A percentile compares a stretch with the other conserved stretches of the same genome.
phyloP scores from a whole-genome alignment of 306 rosid genomes.

The Pyrus bretschneideri region DNA sequence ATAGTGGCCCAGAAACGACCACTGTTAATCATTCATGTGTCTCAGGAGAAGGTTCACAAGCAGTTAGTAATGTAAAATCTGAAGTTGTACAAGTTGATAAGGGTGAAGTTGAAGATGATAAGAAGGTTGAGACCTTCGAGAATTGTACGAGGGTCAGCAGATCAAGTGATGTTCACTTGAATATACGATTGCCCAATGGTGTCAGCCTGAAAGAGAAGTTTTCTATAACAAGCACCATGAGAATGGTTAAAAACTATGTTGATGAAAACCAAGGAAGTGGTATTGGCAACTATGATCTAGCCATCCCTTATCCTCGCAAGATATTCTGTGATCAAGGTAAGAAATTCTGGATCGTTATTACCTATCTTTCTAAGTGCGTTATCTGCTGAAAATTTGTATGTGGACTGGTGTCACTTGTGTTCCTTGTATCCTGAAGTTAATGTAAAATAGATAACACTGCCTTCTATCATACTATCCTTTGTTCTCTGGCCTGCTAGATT shows the following conservation, averaged over 20 bases:
- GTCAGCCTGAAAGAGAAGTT: slow-evolving; percentile 39
- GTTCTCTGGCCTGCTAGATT: not conserved
- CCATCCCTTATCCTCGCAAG: slow-evolving; percentile 58
- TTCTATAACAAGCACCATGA: slow-evolving; percentile 36
- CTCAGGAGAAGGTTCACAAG: slow-evolving; percentile 19
- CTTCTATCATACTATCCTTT: not conserved
- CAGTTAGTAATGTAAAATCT: slow-evolving; percentile 14
- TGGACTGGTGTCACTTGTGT: not conserved
- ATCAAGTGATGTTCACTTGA: slow-evolving; percentile 33
- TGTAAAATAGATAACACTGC: not conserved
- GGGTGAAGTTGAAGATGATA: slow-evolving; percentile 17
- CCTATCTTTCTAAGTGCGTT: not conserved
- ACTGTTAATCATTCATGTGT: slow-evolving; percentile 7
- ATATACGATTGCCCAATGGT: slow-evolving; percentile 44
- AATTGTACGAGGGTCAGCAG: not conserved
- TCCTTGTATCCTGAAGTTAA: not conserved
- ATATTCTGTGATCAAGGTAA: slow-evolving; percentile 42
- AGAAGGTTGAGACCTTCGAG: slow-evolving; percentile 7
- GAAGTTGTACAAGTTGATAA: slow-evolving; percentile 11
- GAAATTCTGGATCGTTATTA: not conserved
- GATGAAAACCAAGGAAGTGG: slow-evolving; percentile 26
- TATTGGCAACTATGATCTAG: slow-evolving; percentile 44
- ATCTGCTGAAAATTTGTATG: not conserved
- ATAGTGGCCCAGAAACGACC: slow-evolving; percentile 8
- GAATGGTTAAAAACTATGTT: slow-evolving; percentile 37